Evolutionary conservation across 805 yeast genomes (phyloP).

Genomic region (Wickerhamomyces pijperi): DNA sequence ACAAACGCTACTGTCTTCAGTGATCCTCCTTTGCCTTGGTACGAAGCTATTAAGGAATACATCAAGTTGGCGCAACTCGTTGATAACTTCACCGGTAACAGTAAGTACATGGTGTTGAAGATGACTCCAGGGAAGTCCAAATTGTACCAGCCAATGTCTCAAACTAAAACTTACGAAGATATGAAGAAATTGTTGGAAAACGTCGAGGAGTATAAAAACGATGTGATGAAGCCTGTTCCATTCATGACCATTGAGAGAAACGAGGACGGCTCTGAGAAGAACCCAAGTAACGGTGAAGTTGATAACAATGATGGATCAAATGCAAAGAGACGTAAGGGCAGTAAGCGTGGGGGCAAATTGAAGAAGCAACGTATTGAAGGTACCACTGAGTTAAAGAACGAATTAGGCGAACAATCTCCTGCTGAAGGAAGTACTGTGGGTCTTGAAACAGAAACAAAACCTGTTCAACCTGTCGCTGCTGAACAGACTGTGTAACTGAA

Average conservation of each 20-base stretch:
- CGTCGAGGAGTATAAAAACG: conserved; percentile 9
- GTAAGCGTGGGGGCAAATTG: not conserved
- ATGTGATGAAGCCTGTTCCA: not conserved
- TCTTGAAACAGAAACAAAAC: too few species aligned
- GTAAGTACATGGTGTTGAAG: conserved; percentile 71
- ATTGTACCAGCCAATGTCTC: conserved; percentile 44
- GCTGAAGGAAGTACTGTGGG: too few species aligned
- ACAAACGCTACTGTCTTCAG: conserved; percentile 70
- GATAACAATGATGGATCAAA: conserved; percentile 3
- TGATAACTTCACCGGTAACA: conserved; percentile 58
- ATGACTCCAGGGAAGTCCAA: conserved; percentile 68
- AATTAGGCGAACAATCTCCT: too few species aligned
- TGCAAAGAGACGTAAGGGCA: conserved; percentile 11
- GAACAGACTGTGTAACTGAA: not conserved
- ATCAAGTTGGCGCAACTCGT: conserved; percentile 38
- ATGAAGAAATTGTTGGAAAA: conserved; percentile 21
- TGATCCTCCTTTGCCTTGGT: conserved; percentile 37
- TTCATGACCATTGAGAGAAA: not conserved
- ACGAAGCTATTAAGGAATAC: conserved; percentile 42
- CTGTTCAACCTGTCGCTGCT: too few species aligned
- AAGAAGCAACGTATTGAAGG: not conserved
- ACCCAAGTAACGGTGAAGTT: not conserved
- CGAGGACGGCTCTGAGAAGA: not conserved
- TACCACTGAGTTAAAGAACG: not conserved
- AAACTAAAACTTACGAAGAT: conserved; percentile 44